Evolutionary conservation across 2,329 filamentous ascomycete species (phyloP).

Genomic region (Lomentospora prolificans): DNA sequence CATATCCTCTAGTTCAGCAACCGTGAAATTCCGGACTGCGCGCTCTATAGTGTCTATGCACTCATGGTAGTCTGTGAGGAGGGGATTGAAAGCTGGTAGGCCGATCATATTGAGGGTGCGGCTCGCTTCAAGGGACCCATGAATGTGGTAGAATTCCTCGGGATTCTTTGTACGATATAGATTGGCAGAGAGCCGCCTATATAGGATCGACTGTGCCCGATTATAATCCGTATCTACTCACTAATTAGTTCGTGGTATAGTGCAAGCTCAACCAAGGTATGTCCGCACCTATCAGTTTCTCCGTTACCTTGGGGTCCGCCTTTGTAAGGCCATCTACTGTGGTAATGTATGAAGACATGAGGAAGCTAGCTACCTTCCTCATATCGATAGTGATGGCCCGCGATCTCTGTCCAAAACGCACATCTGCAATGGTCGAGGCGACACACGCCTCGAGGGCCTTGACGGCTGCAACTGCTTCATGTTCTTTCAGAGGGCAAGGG

Average conservation of each 20-base stretch:
- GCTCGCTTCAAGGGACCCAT: conserved; percentile 63
- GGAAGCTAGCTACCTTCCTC: conserved; percentile 41
- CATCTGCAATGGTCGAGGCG: conserved; percentile 48
- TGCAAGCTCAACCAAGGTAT: neutral
- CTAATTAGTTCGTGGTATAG: neutral
- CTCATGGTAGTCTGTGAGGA: conserved; percentile 48
- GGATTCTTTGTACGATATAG: conserved; percentile 57
- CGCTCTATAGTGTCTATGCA: conserved; percentile 50
- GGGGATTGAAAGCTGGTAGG: conserved; percentile 49
- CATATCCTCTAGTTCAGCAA: conserved; percentile 45
- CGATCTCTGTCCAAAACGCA: conserved; percentile 32
- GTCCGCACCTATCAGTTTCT: conserved; percentile 20
- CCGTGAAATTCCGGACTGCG: conserved; percentile 44
- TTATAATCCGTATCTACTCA: conserved; percentile 59
- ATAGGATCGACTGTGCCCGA: conserved; percentile 59
- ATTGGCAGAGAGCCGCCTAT: conserved; percentile 63
- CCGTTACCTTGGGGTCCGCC: conserved; percentile 23
- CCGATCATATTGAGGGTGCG: conserved; percentile 63
- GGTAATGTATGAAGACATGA: conserved; percentile 25
- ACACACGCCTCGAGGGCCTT: conserved; percentile 51
- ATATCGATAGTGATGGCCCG: conserved; percentile 35
- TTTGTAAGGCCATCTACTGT: conserved; percentile 28
- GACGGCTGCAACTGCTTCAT: conserved; percentile 33
- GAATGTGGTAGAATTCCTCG: conserved; percentile 65
- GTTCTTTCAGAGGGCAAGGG: conserved; percentile 30